A percentile compares a stretch with the other conserved stretches of the same genome.
phyloP scores from a whole-genome alignment of 371 early-diverging fungal genomes.

The Apophysomyces variabilis region DNA sequence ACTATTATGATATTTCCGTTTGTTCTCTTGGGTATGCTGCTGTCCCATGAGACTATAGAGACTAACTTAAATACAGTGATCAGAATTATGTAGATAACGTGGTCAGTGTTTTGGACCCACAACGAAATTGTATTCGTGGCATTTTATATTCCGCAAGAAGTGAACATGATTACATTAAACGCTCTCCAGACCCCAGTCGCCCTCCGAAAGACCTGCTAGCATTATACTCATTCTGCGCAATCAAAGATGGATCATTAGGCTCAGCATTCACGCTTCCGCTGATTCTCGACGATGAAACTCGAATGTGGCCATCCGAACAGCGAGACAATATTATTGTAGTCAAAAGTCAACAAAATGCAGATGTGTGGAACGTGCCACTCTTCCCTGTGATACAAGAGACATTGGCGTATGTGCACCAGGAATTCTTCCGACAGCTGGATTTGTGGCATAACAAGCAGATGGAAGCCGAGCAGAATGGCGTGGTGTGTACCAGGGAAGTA shows the following conservation, averaged over 20 bases:
- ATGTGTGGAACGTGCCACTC: conserved; percentile 73
- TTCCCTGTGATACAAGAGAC: conserved; percentile 72
- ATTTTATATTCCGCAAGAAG: conserved; percentile 73
- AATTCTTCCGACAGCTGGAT: conserved; percentile 69
- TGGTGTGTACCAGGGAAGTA: conserved; percentile 32
- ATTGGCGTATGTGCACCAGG: conserved; percentile 59
- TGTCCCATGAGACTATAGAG: neutral
- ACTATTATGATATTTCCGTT: conserved; percentile 73
- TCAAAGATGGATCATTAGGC: conserved; percentile 53
- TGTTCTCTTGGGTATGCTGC: conserved; percentile 73
- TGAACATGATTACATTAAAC: conserved; percentile 69
- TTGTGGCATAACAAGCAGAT: conserved; percentile 35
- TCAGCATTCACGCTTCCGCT: conserved; percentile 61
- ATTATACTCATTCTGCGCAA: conserved; percentile 68
- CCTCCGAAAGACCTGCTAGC: conserved; percentile 79
- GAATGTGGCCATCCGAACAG: conserved; percentile 80
- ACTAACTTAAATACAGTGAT: conserved; percentile 34
- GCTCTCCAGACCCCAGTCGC: conserved; percentile 47
- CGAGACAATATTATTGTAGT: conserved; percentile 83
- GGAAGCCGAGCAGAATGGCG: conserved; percentile 47
- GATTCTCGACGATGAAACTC: conserved; percentile 76
- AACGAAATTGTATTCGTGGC: conserved; percentile 64
- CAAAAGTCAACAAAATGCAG: conserved; percentile 51
- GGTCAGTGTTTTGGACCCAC: conserved; percentile 69
- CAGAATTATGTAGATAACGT: conserved; percentile 81